A percentile compares a stretch with the other conserved stretches of the same genome.
phyloP scores from a whole-genome alignment of 345 rosid genomes.

The Abelmoschus esculentus region DNA sequence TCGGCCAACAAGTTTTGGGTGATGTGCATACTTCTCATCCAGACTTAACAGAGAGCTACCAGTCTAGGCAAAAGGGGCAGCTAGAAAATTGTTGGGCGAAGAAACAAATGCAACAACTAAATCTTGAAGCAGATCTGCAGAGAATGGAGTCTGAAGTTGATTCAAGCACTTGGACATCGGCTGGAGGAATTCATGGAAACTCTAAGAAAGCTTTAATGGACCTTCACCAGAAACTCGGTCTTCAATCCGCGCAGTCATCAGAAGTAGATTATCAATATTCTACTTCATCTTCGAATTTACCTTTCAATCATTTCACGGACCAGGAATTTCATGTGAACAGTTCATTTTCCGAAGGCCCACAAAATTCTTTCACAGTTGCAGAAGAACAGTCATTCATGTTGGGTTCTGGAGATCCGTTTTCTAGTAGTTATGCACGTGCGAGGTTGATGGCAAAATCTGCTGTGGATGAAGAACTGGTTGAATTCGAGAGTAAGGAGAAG shows the following conservation, averaged over 20 bases:
- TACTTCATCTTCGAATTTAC: slow-evolving; percentile 17
- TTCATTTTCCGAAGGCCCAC: slow-evolving; percentile 20
- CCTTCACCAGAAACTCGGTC: slow-evolving; percentile 23
- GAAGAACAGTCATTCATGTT: slow-evolving; percentile 27
- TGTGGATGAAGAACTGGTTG: slow-evolving; percentile 22
- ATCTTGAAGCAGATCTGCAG: slow-evolving; percentile 16
- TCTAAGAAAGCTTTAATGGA: slow-evolving; percentile 32
- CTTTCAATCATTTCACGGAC: slow-evolving; percentile 20
- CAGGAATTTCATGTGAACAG: slow-evolving; percentile 22
- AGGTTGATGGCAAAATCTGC: slow-evolving; percentile 23
- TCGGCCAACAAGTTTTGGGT: slow-evolving; percentile 11
- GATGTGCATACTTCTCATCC: slow-evolving; percentile 22
- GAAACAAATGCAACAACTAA: slow-evolving; percentile 22
- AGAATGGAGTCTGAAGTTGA: slow-evolving; percentile 22
- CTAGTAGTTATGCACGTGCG: slow-evolving; percentile 11
- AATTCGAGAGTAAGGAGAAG: slow-evolving; percentile 19
- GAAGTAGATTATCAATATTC: slow-evolving; percentile 16
- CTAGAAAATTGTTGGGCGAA: slow-evolving; percentile 26
- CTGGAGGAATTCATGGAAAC: slow-evolving; percentile 20
- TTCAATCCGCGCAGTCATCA: slow-evolving; percentile 22
- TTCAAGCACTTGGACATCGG: slow-evolving; percentile 19
- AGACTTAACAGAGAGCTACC: slow-evolving; percentile 12
- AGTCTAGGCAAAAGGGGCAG: slow-evolving; percentile 14
- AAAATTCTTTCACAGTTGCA: slow-evolving; percentile 19
- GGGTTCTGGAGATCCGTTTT: slow-evolving; percentile 20